Percentiles rank a stretch among this genome's conserved stretches.
Conservation (phyloP, 2,329 filamentous ascomycete species). For the Pseudogymnoascus pannorum region DNA sequence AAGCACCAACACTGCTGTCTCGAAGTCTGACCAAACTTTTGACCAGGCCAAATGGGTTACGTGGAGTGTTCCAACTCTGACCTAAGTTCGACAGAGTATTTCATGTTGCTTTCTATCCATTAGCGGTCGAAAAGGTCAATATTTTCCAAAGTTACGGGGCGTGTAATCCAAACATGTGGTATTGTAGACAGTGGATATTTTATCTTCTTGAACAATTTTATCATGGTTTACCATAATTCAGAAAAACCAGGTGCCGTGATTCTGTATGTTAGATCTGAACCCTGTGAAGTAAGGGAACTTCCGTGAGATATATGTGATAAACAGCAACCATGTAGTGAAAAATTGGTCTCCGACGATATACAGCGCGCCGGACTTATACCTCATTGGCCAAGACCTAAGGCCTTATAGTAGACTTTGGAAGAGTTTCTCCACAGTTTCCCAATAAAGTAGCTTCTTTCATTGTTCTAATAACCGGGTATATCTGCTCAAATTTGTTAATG, state of each 20-base stretch:
- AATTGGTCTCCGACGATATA: neutral
- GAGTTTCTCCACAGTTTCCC: neutral
- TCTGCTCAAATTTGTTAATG: neutral
- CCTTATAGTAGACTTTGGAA: neutral
- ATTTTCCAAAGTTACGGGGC: neutral
- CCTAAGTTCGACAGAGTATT: slow-evolving; percentile 8
- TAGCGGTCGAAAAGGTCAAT: neutral
- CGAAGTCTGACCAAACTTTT: slow-evolving; percentile 17
- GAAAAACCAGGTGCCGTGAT: neutral
- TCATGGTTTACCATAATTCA: neutral
- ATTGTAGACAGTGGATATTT: slow-evolving; percentile 1
- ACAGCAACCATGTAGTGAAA: neutral
- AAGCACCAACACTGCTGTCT: slow-evolving; percentile 20
- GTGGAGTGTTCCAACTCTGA: slow-evolving; percentile 24
- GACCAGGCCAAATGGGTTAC: slow-evolving; percentile 25
- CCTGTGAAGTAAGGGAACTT: neutral
- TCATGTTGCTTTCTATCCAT: neutral
- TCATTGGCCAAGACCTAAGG: neutral
- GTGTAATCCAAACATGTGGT: neutral
- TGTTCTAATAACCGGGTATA: neutral
- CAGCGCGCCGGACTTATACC: neutral
- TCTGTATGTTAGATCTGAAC: neutral
- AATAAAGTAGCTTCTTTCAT: neutral
- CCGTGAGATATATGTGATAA: neutral
- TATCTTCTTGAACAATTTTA: slow-evolving; percentile 4